Evolutionary conservation across 768 basidiomycete species (phyloP).

Genomic region (Pleurotus platypus): DNA sequence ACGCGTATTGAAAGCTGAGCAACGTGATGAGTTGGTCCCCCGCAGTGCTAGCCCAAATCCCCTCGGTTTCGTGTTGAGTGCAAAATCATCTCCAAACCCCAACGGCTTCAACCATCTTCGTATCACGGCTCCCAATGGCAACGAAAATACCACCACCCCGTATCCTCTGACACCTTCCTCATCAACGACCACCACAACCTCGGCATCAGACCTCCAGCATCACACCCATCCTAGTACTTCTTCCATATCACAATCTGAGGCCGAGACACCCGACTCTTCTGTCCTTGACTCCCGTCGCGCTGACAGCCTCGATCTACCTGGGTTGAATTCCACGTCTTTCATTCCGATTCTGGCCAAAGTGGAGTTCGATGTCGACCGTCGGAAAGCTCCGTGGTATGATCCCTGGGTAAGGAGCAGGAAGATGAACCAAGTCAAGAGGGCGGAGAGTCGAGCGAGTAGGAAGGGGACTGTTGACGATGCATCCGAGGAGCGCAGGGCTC

Average conservation of each 20-base stretch:
- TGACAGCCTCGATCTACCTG: constrained; percentile 61
- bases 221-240: constrained; percentile 45
- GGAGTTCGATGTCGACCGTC: constrained; percentile 88
- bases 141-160: constrained; percentile 27
- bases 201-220: constrained; percentile 43
- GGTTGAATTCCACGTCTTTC: constrained; percentile 57
- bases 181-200: constrained; percentile 44
- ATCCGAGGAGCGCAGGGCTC: constrained; percentile 25
- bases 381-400: constrained; percentile 82
- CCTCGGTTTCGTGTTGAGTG: constrained; percentile 41
- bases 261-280: constrained; percentile 57
- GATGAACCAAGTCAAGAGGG: constrained; percentile 56
- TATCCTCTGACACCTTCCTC: constrained; percentile 44
- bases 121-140: constrained; percentile 24
- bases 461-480: constrained; percentile 15
- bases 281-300: constrained; percentile 33
- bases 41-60: constrained; percentile 33
- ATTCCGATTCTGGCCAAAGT: constrained; percentile 90
- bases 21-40: constrained; percentile 39
- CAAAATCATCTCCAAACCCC: constrained; percentile 35
- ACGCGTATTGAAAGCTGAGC: constrained; percentile 63
- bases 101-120: constrained; percentile 1
- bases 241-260: constrained; percentile 39
- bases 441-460: constrained; percentile 34
- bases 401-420: constrained; percentile 72